Conservation (phyloP, 2,329 filamentous ascomycete species). For the Pseudogymnoascus sp. region DNA sequence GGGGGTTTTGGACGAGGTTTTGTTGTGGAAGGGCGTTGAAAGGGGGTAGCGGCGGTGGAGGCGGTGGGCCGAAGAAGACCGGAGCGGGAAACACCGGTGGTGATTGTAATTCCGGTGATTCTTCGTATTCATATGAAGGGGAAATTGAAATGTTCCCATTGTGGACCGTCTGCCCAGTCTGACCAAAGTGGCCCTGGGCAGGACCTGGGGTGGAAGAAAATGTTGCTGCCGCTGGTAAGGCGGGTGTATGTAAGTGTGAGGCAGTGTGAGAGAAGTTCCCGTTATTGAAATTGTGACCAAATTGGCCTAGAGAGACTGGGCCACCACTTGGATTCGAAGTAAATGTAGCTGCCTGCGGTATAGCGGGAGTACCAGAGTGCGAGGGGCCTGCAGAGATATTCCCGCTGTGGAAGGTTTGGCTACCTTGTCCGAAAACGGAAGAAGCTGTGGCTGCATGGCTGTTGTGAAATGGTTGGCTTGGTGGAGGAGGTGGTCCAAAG, state of each 20-base stretch:
- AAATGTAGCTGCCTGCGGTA: not conserved
- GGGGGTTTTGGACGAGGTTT: not conserved
- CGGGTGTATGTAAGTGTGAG: not conserved
- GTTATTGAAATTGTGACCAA: not conserved
- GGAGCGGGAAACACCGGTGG: not conserved
- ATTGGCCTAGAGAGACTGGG: not conserved
- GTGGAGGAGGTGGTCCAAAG: not conserved
- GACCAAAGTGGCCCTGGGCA: not conserved
- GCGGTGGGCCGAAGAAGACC: constrained; percentile 1
- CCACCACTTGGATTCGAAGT: not conserved
- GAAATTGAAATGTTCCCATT: not conserved
- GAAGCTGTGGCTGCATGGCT: not conserved
- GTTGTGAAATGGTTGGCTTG: not conserved
- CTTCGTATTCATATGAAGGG: not conserved
- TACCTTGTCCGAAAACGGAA: not conserved
- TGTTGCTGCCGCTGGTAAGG: not conserved
- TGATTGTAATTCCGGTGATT: not conserved
- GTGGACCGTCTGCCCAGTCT: not conserved
- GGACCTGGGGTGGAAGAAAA: not conserved
- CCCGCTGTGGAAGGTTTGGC: not conserved
- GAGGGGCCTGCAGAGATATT: not conserved
- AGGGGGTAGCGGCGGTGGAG: not conserved
- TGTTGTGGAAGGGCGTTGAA: not conserved
- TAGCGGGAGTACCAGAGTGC: not conserved
- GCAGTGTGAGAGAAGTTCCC: not conserved